Conservation (phyloP, 75 land plant species). For the Picea sitchensis region DNA sequence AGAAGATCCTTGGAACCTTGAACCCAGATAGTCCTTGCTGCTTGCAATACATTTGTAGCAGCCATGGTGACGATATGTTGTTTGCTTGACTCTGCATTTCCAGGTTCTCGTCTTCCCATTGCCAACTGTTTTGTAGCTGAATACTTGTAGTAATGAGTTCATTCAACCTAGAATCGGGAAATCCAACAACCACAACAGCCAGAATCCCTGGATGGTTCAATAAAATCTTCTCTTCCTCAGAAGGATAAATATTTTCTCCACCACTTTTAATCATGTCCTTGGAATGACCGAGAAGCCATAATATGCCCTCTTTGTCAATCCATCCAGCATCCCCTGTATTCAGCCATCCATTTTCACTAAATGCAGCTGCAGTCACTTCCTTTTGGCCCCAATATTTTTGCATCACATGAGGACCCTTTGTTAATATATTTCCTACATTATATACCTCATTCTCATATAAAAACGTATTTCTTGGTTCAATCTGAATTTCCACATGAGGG, state of each 20-base stretch:
- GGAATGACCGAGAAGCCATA: slow-evolving; percentile 84
- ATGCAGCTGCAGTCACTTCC: slow-evolving; percentile 15
- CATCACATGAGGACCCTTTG: slow-evolving; percentile 93
- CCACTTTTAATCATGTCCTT: slow-evolving; percentile 87
- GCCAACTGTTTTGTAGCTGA: slow-evolving; percentile 49
- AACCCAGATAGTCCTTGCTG: slow-evolving; percentile 62
- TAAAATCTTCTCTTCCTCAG: slow-evolving; percentile 78
- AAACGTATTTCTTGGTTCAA: slow-evolving; percentile 4
- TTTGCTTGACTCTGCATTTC: neutral
- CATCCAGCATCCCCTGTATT: slow-evolving; percentile 92
- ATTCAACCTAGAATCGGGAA: slow-evolving; percentile 52
- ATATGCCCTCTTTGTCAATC: slow-evolving; percentile 59
- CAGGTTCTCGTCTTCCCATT: slow-evolving; percentile 43
- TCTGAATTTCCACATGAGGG: slow-evolving; percentile 76
- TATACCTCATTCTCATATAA: slow-evolving; percentile 1
- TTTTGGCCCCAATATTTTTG: slow-evolving; percentile 63
- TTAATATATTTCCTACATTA: slow-evolving; percentile 57
- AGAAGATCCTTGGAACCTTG: too few relatives aligned
- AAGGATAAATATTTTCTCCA: slow-evolving; percentile 92
- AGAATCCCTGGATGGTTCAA: slow-evolving; percentile 56
- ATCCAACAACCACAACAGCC: slow-evolving; percentile 45
- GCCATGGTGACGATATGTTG: slow-evolving; percentile 22
- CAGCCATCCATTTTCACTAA: slow-evolving; percentile 51
- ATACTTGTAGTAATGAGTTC: slow-evolving; percentile 72
- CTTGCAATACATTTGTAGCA: slow-evolving; percentile 41